These are phyloP conservation scores for Chlorella sp. DNA, from an alignment of 139 green algal species.

Conservation along the genomic window DNA sequence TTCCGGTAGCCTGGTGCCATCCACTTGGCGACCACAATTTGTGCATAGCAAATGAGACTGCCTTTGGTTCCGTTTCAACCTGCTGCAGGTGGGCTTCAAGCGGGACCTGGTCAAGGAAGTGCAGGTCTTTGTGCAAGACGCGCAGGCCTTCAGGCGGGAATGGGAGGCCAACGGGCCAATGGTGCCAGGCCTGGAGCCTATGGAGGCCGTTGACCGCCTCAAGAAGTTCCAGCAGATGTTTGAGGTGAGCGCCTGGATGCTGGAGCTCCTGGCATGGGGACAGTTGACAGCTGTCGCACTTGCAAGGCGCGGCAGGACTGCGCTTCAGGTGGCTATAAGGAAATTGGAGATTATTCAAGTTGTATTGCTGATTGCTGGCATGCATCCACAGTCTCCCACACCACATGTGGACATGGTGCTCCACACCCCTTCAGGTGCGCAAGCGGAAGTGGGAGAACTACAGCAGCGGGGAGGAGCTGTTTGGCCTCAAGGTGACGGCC, in stretches of 20 bases:
- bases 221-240: constrained; percentile 92
- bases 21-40: not conserved
- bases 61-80: not conserved
- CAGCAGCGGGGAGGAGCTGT: constrained; percentile 82
- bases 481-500: constrained; percentile 79
- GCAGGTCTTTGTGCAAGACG: constrained; percentile 73
- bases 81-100: constrained; percentile 81
- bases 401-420: too few species aligned
- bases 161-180: constrained; percentile 87
- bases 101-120: constrained; percentile 88
- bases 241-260: too few species aligned
- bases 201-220: constrained; percentile 83
- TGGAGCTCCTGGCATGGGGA: too few species aligned
- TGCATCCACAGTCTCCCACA: too few species aligned
- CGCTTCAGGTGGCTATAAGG: too few species aligned
- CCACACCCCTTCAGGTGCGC: too few species aligned
- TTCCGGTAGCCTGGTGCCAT: too few species aligned
- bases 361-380: too few species aligned
- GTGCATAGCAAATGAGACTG: too few species aligned
- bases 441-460: constrained; percentile 93
- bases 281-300: too few species aligned
- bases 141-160: constrained; percentile 63
- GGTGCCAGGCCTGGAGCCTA: constrained; percentile 77
- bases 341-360: too few species aligned
- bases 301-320: too few species aligned